Conservation (phyloP, 2,329 filamentous ascomycete species). For the Coleophoma eucalyptorum region DNA sequence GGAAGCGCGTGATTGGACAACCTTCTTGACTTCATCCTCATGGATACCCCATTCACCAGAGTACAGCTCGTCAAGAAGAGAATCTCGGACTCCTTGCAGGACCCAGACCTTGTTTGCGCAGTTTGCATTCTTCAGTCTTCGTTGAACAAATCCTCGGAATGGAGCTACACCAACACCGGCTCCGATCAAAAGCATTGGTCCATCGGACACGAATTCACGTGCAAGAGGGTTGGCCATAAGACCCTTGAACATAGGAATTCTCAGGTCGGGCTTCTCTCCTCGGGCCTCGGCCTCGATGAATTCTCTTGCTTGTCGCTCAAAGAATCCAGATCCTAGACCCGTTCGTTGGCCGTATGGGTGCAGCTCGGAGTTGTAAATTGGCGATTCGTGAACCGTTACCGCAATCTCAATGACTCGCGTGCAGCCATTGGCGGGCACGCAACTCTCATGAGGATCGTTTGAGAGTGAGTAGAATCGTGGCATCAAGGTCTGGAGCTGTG, state of each 20-base stretch:
- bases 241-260: slow-evolving; percentile 96
- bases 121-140: slow-evolving; percentile 87
- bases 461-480: slow-evolving; percentile 97
- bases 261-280: slow-evolving; percentile 59
- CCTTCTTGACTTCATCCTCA: slow-evolving; percentile 79
- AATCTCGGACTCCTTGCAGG: slow-evolving; percentile 90
- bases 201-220: slow-evolving; percentile 86
- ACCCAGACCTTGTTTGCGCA: slow-evolving; percentile 99
- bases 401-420: slow-evolving; percentile 90
- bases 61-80: slow-evolving; percentile 92
- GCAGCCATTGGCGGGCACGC: slow-evolving; percentile 34
- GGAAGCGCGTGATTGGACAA: slow-evolving; percentile 71
- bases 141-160: slow-evolving; percentile 96
- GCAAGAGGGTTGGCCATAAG: slow-evolving; percentile 96
- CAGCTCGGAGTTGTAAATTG: slow-evolving; percentile 52
- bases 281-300: slow-evolving; percentile 65
- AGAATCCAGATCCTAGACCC: slow-evolving; percentile 88
- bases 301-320: slow-evolving; percentile 76
- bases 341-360: slow-evolving; percentile 64
- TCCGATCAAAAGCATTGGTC: slow-evolving; percentile 95
- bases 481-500: slow-evolving; percentile 83
- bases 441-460: slow-evolving; percentile 79
- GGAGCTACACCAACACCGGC: slow-evolving; percentile 96
- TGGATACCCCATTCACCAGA: slow-evolving; percentile 94
- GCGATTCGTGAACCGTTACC: slow-evolving; percentile 88